A percentile compares a stretch with the other conserved stretches of the same genome.
phyloP scores from a whole-genome alignment of 2,329 filamentous ascomycete genomes.

The Trichocomaceae sp. region DNA sequence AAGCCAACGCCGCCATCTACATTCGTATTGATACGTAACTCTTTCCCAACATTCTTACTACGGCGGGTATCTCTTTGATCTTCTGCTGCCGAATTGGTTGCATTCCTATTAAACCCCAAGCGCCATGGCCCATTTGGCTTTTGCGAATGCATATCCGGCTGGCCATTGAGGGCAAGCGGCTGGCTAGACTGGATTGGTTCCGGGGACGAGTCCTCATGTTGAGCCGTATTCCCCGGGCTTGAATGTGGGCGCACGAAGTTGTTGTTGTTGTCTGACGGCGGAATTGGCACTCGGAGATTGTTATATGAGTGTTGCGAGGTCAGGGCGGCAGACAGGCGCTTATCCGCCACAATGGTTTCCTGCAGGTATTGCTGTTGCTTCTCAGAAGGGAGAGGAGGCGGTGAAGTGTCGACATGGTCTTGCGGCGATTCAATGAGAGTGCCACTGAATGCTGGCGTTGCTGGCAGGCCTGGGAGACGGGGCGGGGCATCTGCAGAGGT shows the following conservation, averaged over 20 bases:
- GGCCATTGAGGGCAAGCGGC: slow-evolving; percentile 15
- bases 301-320: slow-evolving; percentile 24
- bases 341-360: slow-evolving; percentile 20
- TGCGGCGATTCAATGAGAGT: slow-evolving; percentile 21
- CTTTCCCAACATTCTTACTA: slow-evolving; percentile 3
- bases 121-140: slow-evolving; percentile 12
- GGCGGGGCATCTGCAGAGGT: slow-evolving; percentile 21
- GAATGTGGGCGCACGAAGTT: slow-evolving; percentile 25
- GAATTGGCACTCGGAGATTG: slow-evolving; percentile 22
- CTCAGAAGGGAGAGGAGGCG: neutral
- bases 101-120: slow-evolving; percentile 9
- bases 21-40: slow-evolving; percentile 12
- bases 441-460: slow-evolving; percentile 24
- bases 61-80: neutral
- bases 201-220: slow-evolving; percentile 18
- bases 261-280: slow-evolving; percentile 24
- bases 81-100: neutral
- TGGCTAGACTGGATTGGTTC: slow-evolving; percentile 24
- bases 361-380: slow-evolving; percentile 13
- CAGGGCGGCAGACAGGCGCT: slow-evolving; percentile 1
- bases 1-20: slow-evolving; percentile 8
- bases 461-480: slow-evolving; percentile 28
- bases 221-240: slow-evolving; percentile 24
- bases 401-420: neutral
- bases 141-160: slow-evolving; percentile 2